A percentile compares a stretch with the other conserved stretches of the same genome.
phyloP scores from a whole-genome alignment of 306 rosid species.

The Spatholobus suberectus region DNA sequence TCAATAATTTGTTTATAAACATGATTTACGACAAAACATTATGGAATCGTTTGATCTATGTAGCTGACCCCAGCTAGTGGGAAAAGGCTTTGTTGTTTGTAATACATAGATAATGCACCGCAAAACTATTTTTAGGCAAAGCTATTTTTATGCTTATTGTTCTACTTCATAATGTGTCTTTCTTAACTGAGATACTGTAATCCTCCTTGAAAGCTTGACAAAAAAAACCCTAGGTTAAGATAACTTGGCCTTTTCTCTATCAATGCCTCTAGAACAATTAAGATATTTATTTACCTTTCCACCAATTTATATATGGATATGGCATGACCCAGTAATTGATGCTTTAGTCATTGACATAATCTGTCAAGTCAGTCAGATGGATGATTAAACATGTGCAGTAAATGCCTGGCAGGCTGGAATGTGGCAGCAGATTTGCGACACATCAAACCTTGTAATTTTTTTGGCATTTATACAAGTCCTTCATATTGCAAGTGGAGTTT shows the following conservation, averaged over 20 bases:
- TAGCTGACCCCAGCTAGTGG: not conserved
- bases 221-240: constrained; percentile 18
- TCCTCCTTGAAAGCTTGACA: constrained; percentile 23
- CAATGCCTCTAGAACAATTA: not conserved
- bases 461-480: not conserved
- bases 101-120: not conserved
- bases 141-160: constrained; percentile 8
- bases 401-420: constrained; percentile 20
- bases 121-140: constrained; percentile 1
- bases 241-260: constrained; percentile 17
- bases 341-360: constrained; percentile 27
- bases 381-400: constrained; percentile 12
- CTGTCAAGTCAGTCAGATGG: not conserved
- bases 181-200: not conserved
- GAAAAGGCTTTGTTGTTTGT: not conserved
- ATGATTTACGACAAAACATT: not conserved
- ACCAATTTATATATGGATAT: not conserved
- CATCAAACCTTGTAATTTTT: constrained; percentile 18
- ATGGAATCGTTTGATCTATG: not conserved
- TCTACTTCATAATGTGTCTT: not conserved
- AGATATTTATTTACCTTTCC: constrained; percentile 8
- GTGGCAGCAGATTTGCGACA: constrained; percentile 19
- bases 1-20: not conserved
- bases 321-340: constrained; percentile 6
- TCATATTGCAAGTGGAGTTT: not conserved